Evolutionary conservation across 192 early-diverging fungal genomes (phyloP).

Genomic region (Geranomyces variabilis): DNA sequence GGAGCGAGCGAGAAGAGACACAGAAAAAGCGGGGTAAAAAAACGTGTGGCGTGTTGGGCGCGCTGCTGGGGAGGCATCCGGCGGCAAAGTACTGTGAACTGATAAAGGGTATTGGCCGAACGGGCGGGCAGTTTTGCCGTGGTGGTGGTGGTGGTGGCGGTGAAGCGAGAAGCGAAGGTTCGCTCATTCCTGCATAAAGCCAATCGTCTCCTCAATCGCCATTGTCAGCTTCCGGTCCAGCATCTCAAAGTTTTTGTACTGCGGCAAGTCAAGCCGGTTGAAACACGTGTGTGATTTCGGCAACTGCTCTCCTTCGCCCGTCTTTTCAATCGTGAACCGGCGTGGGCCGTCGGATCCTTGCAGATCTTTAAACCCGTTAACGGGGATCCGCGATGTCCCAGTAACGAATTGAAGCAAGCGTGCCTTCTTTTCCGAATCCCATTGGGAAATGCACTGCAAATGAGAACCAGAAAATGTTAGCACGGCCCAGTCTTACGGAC

Average conservation of each 20-base stretch:
- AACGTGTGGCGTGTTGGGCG: no score
- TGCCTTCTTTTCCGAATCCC: constrained; percentile 93
- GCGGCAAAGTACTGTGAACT: no score
- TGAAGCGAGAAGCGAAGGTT: no score
- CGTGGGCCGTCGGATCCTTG: constrained; percentile 96
- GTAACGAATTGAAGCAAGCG: constrained; percentile 97
- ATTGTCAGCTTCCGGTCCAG: constrained; percentile 75
- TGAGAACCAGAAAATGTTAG: background rate
- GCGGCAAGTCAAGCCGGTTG: constrained; percentile 95
- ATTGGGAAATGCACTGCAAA: constrained; percentile 69
- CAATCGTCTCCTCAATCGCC: constrained; percentile 95
- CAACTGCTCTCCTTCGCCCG: constrained; percentile 80
- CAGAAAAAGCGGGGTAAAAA: background rate
- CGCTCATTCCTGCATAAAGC: constrained; percentile 66
- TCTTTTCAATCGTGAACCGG: constrained; percentile 93
- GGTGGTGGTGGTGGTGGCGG: no score
- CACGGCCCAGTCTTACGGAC: no score
- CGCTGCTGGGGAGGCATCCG: no score
- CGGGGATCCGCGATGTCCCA: constrained; percentile 95
- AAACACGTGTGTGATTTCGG: constrained; percentile 98
- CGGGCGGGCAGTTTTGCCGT: no score
- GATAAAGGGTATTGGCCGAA: no score
- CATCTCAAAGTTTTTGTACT: constrained; percentile 81
- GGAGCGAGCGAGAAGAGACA: background rate
- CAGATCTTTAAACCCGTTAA: constrained; percentile 98